Evolutionary conservation across 495 filamentous ascomycete genomes (phyloP).

Genomic region (Penicillium canariense): DNA sequence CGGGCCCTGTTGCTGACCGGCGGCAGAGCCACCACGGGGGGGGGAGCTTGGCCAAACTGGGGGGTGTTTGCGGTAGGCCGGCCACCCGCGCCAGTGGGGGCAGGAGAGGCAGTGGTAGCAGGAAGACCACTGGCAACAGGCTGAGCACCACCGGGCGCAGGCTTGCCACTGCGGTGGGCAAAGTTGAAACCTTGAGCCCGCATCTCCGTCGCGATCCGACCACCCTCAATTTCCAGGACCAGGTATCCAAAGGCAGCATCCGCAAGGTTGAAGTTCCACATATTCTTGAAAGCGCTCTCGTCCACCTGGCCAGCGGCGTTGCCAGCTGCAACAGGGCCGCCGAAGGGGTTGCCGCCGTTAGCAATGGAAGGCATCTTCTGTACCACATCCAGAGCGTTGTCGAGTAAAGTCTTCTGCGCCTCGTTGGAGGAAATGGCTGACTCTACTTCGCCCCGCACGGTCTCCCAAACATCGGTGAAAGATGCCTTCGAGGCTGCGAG

Average conservation of each 20-base stretch:
- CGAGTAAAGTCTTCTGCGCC: constrained; percentile 82
- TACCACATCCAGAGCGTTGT: constrained; percentile 87
- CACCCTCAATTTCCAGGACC: constrained; percentile 89
- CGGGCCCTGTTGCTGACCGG: constrained; percentile 36
- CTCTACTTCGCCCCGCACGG: constrained; percentile 91
- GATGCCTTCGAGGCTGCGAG: constrained; percentile 98
- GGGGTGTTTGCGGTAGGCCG: constrained; percentile 32
- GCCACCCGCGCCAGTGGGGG: constrained; percentile 29
- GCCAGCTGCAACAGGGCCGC: constrained; percentile 73
- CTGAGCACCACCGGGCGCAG: constrained; percentile 37
- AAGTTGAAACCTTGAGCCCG: constrained; percentile 99
- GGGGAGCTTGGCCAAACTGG: constrained; percentile 44
- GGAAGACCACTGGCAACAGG: constrained; percentile 32
- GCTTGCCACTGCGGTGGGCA: constrained; percentile 71
- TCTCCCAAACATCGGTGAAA: constrained; percentile 99
- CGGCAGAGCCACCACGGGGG: constrained; percentile 32
- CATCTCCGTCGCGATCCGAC: constrained; percentile 97
- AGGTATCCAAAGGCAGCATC: constrained; percentile 97
- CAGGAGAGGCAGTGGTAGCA: constrained; percentile 42
- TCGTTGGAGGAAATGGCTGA: constrained; percentile 90
- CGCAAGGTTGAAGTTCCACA: constrained; percentile 99
- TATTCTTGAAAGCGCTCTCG: constrained; percentile 99
- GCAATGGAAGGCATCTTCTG: constrained; percentile 94
- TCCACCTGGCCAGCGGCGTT: constrained; percentile 84
- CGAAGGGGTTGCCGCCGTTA: constrained; percentile 94